phyloP scores from a whole-genome alignment of 148 eudicot species.

The Vaccinium darrowii region DNA sequence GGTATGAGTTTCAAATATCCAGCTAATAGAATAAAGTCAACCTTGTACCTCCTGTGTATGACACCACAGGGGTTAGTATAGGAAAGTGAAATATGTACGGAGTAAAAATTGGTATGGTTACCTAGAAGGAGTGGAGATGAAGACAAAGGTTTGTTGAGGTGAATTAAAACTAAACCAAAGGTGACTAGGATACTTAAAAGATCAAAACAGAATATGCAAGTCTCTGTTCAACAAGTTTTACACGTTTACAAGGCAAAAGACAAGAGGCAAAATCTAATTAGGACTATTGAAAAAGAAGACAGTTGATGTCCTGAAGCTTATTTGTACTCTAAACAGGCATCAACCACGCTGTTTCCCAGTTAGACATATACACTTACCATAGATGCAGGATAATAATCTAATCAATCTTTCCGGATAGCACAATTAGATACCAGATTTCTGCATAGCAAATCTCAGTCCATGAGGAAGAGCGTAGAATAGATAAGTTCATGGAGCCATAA shows the following conservation, averaged over 20 bases:
- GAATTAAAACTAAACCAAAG: neutral
- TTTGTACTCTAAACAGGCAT: neutral
- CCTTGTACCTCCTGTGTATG: constrained; percentile 36
- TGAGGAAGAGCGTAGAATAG: neutral
- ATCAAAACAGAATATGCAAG: neutral
- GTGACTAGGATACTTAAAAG: neutral
- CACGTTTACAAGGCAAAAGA: neutral
- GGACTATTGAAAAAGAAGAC: neutral
- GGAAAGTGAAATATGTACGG: neutral
- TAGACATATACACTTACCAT: neutral
- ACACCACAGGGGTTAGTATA: neutral
- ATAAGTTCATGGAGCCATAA: neutral
- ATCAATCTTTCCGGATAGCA: neutral
- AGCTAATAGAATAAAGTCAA: constrained; percentile 51
- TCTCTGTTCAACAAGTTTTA: neutral
- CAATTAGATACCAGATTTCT: neutral
- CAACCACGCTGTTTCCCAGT: neutral
- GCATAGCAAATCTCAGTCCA: neutral
- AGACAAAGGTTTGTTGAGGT: neutral
- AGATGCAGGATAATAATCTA: neutral
- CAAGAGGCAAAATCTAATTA: neutral
- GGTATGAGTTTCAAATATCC: constrained; percentile 77
- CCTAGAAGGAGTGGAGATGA: neutral
- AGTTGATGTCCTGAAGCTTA: neutral
- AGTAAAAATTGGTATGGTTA: neutral